phyloP scores from a whole-genome alignment of 2,329 filamentous ascomycete species.

The Lachnellula occidentalis region DNA sequence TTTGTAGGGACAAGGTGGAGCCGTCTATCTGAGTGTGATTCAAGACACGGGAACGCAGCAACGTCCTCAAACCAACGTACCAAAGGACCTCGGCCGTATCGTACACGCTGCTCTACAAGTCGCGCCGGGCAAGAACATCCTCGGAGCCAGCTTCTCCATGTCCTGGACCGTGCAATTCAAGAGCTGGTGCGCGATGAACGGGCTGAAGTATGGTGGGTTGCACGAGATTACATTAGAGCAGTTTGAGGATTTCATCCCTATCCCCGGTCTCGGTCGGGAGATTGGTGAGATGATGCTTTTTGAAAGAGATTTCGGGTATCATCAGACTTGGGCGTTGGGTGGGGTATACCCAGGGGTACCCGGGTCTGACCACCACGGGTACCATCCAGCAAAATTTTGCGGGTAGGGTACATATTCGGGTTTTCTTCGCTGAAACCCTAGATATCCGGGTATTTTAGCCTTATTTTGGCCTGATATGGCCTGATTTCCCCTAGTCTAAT shows the following conservation, averaged over 20 bases:
- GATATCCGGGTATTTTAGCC: too few relatives aligned
- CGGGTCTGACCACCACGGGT: too few relatives aligned
- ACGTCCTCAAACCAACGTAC: slow-evolving; percentile 13
- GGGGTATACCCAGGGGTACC: too few relatives aligned
- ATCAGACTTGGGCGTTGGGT: too few relatives aligned
- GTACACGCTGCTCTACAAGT: slow-evolving; percentile 26
- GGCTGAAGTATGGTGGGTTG: slow-evolving; percentile 11
- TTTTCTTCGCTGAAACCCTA: too few relatives aligned
- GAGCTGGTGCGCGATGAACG: slow-evolving; percentile 15
- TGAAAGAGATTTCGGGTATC: slow-evolving; percentile 30
- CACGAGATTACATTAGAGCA: slow-evolving; percentile 14
- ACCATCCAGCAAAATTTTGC: too few relatives aligned
- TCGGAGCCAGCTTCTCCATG: slow-evolving; percentile 9
- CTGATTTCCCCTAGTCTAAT: too few relatives aligned
- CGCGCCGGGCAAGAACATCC: slow-evolving; percentile 19
- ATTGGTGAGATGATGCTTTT: slow-evolving; percentile 32
- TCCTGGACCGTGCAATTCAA: slow-evolving; percentile 16
- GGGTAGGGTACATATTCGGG: too few relatives aligned
- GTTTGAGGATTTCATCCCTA: slow-evolving; percentile 26
- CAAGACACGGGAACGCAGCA: slow-evolving; percentile 19
- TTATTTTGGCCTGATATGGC: too few relatives aligned
- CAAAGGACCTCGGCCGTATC: slow-evolving; percentile 12
- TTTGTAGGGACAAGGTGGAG: slow-evolving; percentile 16
- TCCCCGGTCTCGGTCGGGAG: slow-evolving; percentile 24
- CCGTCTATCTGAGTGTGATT: slow-evolving; percentile 21